These are phyloP conservation scores for Chalciporus pseudorubinellus DNA, from an alignment of 768 basidiomycete species.

Conservation along the genomic window DNA sequence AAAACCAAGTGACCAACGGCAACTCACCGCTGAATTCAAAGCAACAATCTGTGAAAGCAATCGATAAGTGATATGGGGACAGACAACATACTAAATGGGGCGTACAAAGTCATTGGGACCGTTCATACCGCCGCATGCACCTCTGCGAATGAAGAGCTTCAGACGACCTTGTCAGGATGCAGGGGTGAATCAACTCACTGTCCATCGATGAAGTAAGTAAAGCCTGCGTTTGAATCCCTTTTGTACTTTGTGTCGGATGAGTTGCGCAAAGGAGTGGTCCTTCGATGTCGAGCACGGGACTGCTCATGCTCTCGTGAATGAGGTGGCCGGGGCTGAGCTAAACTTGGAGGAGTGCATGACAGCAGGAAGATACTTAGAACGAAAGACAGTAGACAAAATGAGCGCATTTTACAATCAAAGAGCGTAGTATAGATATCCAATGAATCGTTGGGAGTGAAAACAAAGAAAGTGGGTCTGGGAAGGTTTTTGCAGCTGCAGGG, in stretches of 20 bases:
- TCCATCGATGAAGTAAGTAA: conserved; percentile 31
- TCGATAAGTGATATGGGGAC: not conserved
- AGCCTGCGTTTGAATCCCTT: conserved; percentile 15
- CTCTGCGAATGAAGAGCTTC: conserved; percentile 28
- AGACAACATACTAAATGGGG: not conserved
- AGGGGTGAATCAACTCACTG: conserved; percentile 13
- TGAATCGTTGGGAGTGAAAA: not conserved
- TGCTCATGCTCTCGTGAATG: conserved; percentile 11
- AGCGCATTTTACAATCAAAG: conserved; percentile 26
- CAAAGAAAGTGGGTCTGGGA: not conserved
- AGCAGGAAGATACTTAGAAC: conserved; percentile 19
- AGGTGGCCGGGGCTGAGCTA: conserved; percentile 6
- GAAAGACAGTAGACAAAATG: conserved; percentile 25
- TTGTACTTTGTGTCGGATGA: conserved; percentile 8
- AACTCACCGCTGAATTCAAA: conserved; percentile 38
- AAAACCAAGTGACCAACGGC: not conserved
- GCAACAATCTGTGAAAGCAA: conserved; percentile 40
- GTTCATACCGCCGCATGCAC: conserved; percentile 37
- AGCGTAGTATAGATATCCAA: conserved; percentile 1
- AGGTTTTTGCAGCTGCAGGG: too few species aligned
- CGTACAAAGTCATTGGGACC: conserved; percentile 28
- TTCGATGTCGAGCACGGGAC: conserved; percentile 9
- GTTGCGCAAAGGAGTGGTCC: not conserved
- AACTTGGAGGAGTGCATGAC: conserved; percentile 6
- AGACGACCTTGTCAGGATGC: not conserved